phyloP scores from a whole-genome alignment of 139 green algal genomes.

The Chlamydomonas eustigma region DNA sequence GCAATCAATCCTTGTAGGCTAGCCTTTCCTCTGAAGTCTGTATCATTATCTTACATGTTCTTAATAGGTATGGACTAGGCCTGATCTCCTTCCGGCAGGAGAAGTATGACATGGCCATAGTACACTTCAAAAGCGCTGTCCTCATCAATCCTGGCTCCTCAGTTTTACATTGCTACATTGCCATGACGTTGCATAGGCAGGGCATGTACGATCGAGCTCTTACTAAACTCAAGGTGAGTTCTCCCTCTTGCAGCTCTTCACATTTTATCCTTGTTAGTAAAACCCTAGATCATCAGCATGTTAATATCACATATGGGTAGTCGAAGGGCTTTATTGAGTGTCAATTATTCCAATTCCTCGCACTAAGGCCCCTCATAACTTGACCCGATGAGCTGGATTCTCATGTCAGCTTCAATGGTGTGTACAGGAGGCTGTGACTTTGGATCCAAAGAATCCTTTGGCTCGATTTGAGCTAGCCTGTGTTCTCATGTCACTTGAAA shows the following conservation, averaged over 20 bases:
- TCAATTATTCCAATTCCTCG: no score
- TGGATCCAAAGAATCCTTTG: slow-evolving; percentile 86
- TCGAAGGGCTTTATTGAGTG: no score
- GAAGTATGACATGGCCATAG: slow-evolving; percentile 84
- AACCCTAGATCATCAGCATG: neutral
- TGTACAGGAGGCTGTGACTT: slow-evolving; percentile 61
- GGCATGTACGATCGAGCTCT: slow-evolving; percentile 65
- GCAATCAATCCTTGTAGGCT: no score
- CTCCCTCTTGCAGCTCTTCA: neutral
- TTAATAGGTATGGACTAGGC: slow-evolving; percentile 87
- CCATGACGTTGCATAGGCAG: slow-evolving; percentile 78
- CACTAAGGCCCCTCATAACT: neutral
- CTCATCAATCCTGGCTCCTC: slow-evolving; percentile 74
- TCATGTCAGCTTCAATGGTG: neutral
- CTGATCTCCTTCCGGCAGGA: slow-evolving; percentile 91
- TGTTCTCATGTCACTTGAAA: slow-evolving; percentile 67
- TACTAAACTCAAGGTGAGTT: slow-evolving; percentile 52
- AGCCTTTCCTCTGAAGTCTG: no score
- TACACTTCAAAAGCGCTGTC: slow-evolving; percentile 76
- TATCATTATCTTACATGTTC: no score
- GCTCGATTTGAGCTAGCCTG: slow-evolving; percentile 81
- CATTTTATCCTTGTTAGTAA: neutral
- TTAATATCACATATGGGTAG: no score
- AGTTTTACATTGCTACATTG: slow-evolving; percentile 89
- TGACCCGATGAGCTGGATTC: neutral